A percentile compares a stretch with the other conserved stretches of the same genome.
Conservation (phyloP, 1,284 basidiomycete genomes). For the Cerrena zonata region DNA sequence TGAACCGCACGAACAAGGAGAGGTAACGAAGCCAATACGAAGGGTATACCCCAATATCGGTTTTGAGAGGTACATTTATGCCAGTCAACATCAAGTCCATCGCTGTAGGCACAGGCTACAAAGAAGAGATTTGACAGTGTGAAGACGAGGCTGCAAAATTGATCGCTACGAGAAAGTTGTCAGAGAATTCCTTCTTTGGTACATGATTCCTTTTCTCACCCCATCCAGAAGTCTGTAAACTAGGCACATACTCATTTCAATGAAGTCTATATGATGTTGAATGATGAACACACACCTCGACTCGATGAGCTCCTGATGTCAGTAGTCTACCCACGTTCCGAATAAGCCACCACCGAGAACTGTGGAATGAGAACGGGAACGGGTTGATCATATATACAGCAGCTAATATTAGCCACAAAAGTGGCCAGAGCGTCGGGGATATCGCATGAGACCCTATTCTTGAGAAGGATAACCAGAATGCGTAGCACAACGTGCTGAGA, state of each 20-base stretch:
- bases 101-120: conserved; percentile 66
- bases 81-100: conserved; percentile 49
- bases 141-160: conserved; percentile 74
- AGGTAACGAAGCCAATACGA: conserved; percentile 54
- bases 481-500: conserved; percentile 70
- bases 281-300: conserved; percentile 54
- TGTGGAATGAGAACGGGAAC: conserved; percentile 58
- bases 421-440: conserved; percentile 67
- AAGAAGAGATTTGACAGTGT: conserved; percentile 70
- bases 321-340: conserved; percentile 57
- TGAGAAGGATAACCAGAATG: conserved; percentile 82
- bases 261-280: background rate
- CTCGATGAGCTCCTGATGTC: conserved; percentile 64
- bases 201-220: conserved; percentile 42
- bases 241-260: conserved; percentile 20
- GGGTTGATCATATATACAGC: conserved; percentile 70
- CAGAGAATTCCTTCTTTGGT: conserved; percentile 12
- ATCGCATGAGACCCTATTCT: conserved; percentile 47
- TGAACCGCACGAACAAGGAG: conserved; percentile 75
- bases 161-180: conserved; percentile 54
- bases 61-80: conserved; percentile 33
- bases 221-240: conserved; percentile 81
- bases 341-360: conserved; percentile 78
- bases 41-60: conserved; percentile 55
- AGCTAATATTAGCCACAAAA: conserved; percentile 75